phyloP scores from a whole-genome alignment of 805 yeast genomes.

The Candida schatavii region DNA sequence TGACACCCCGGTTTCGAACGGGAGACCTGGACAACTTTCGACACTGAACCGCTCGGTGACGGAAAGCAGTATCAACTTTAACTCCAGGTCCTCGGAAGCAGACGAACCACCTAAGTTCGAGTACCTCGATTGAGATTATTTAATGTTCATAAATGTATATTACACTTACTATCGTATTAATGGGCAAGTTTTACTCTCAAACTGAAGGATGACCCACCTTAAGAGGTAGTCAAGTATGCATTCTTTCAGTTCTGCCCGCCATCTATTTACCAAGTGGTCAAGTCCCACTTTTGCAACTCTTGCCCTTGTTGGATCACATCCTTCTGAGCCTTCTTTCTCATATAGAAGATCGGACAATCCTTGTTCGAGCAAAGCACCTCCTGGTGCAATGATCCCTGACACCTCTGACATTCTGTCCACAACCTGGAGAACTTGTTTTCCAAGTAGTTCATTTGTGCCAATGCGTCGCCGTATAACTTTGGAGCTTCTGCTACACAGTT shows the following conservation, averaged over 20 bases:
- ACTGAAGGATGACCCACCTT: background rate
- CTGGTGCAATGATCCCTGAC: conserved; percentile 94
- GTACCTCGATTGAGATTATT: conserved; percentile 11
- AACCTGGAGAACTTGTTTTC: conserved; percentile 81
- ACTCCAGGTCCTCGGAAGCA: conserved; percentile 14
- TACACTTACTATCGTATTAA: background rate
- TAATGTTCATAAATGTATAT: background rate
- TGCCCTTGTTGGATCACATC: conserved; percentile 56
- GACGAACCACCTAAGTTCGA: conserved; percentile 18
- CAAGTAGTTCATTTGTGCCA: conserved; percentile 73
- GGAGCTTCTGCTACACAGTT: conserved; percentile 75
- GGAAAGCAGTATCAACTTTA: conserved; percentile 24
- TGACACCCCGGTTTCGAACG: conserved; percentile 15
- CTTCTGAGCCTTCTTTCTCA: conserved; percentile 86
- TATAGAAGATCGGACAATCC: conserved; percentile 96
- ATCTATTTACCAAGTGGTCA: conserved; percentile 47
- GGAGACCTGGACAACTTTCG: conserved; percentile 31
- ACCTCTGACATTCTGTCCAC: conserved; percentile 98
- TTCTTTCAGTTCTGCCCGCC: background rate
- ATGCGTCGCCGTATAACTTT: conserved; percentile 73
- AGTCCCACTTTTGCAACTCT: conserved; percentile 67
- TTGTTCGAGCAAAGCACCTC: conserved; percentile 93
- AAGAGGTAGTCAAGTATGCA: background rate
- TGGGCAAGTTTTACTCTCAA: background rate
- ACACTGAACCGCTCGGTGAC: conserved; percentile 31